Conservation (phyloP, 2,329 filamentous ascomycete genomes). For the Phoma sp. region DNA sequence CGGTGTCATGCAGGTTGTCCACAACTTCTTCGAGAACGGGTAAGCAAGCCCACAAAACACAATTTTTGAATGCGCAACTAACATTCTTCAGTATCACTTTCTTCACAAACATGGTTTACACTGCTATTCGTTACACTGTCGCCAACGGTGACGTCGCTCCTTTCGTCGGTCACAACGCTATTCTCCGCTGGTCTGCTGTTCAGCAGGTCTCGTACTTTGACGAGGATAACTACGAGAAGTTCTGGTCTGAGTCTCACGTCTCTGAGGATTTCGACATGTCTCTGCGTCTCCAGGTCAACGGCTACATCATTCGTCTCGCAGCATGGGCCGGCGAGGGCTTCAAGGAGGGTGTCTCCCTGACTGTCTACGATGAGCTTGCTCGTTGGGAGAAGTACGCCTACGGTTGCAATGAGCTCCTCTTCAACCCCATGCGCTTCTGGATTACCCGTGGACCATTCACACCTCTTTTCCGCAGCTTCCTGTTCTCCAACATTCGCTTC, state of each 20-base stretch:
- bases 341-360: conserved; percentile 73
- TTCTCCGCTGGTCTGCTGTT: conserved; percentile 71
- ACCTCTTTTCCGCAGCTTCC: conserved; percentile 64
- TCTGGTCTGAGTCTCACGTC: conserved; percentile 75
- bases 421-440: conserved; percentile 69
- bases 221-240: conserved; percentile 67
- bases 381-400: conserved; percentile 63
- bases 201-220: conserved; percentile 62
- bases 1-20: conserved; percentile 75
- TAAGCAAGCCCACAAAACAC: not conserved
- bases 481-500: conserved; percentile 65
- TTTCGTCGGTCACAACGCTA: conserved; percentile 77
- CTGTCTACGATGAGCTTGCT: conserved; percentile 72
- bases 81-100: conserved; percentile 63
- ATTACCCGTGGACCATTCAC: conserved; percentile 67
- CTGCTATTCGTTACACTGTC: conserved; percentile 70
- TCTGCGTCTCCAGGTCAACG: conserved; percentile 70
- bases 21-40: conserved; percentile 73
- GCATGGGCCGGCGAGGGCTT: conserved; percentile 72
- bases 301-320: conserved; percentile 71
- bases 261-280: conserved; percentile 79
- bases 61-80: not conserved
- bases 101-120: conserved; percentile 78
- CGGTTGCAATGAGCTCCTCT: conserved; percentile 72
- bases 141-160: conserved; percentile 72